Evolutionary conservation across 768 basidiomycete genomes (phyloP).

Genomic region (Chiua virens): DNA sequence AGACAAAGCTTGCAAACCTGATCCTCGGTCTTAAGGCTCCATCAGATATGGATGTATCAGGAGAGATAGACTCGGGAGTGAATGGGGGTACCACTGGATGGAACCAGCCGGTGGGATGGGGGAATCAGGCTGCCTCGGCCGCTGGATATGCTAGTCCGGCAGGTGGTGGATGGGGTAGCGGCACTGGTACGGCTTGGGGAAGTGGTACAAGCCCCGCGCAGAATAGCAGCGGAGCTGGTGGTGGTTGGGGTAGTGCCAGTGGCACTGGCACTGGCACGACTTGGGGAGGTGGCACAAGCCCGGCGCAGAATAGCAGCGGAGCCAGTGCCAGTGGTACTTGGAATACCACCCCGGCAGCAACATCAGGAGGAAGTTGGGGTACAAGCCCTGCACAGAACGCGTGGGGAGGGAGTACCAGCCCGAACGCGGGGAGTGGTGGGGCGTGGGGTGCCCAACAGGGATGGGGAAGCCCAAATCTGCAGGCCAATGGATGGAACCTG

Average conservation of each 20-base stretch:
- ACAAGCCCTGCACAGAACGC: conserved; percentile 33
- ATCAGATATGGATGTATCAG: conserved; percentile 54
- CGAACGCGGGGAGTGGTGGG: conserved; percentile 19
- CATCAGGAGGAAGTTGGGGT: conserved; percentile 26
- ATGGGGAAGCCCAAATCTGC: conserved; percentile 50
- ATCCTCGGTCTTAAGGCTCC: conserved; percentile 71
- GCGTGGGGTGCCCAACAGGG: conserved; percentile 39
- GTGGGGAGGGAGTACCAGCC: conserved; percentile 40
- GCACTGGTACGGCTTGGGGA: conserved; percentile 25
- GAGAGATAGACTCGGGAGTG: conserved; percentile 35
- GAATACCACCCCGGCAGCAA: conserved; percentile 27
- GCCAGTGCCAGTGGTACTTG: conserved; percentile 15
- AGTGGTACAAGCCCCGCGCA: conserved; percentile 28
- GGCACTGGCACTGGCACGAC: conserved; percentile 14
- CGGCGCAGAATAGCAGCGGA: conserved; percentile 25
- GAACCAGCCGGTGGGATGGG: conserved; percentile 25
- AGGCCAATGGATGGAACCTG: conserved; percentile 56
- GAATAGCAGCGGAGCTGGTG: conserved; percentile 18
- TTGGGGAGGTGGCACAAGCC: conserved; percentile 30
- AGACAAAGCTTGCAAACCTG: conserved; percentile 77
- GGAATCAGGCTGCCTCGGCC: conserved; percentile 30
- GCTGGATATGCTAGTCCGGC: conserved; percentile 33
- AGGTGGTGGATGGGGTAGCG: conserved; percentile 31
- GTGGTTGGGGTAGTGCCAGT: conserved; percentile 31
- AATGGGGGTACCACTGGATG: conserved; percentile 25